phyloP scores from a whole-genome alignment of 306 rosid genomes.

The Rubus parviflorus region DNA sequence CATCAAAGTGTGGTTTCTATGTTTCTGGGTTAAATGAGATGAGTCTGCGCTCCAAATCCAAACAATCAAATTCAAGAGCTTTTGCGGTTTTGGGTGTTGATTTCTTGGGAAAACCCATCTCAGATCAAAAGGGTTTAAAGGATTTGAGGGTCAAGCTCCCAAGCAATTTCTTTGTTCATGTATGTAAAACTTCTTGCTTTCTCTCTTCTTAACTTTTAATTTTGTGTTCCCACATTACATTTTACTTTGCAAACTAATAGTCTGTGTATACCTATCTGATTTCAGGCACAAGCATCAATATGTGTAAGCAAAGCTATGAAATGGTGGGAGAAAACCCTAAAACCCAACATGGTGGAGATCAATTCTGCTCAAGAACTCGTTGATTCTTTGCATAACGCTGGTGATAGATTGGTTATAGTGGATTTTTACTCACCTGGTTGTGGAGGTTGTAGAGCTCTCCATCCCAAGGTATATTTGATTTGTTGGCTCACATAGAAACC shows the following conservation, averaged over 20 bases:
- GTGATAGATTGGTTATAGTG: slow-evolving; percentile 71
- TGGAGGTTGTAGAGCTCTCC: slow-evolving; percentile 90
- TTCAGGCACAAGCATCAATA: slow-evolving; percentile 59
- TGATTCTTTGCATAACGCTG: slow-evolving; percentile 59
- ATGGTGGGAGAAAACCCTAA: slow-evolving; percentile 81
- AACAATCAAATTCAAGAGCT: slow-evolving; percentile 29
- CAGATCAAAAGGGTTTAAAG: slow-evolving; percentile 34
- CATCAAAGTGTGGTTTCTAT: slow-evolving; percentile 40
- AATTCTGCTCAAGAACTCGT: slow-evolving; percentile 67
- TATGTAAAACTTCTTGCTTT: slow-evolving; percentile 29
- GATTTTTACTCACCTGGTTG: slow-evolving; percentile 88
- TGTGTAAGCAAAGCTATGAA: slow-evolving; percentile 51
- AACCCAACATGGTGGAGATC: slow-evolving; percentile 74
- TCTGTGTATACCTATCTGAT: not conserved
- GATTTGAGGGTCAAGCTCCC: slow-evolving; percentile 35
- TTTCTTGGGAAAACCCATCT: slow-evolving; percentile 46
- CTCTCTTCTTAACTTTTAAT: not conserved
- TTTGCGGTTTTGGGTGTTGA: slow-evolving; percentile 32
- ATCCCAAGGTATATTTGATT: slow-evolving; percentile 61
- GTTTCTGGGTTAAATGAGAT: slow-evolving; percentile 44
- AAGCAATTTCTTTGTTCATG: slow-evolving; percentile 36
- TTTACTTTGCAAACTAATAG: not conserved
- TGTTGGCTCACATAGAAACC: not conserved
- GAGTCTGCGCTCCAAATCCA: slow-evolving; percentile 34
- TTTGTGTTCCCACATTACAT: not conserved